These are phyloP conservation scores for Auxenochlorella protothecoides DNA, from an alignment of 139 green algal genomes.

Conservation along the genomic window DNA sequence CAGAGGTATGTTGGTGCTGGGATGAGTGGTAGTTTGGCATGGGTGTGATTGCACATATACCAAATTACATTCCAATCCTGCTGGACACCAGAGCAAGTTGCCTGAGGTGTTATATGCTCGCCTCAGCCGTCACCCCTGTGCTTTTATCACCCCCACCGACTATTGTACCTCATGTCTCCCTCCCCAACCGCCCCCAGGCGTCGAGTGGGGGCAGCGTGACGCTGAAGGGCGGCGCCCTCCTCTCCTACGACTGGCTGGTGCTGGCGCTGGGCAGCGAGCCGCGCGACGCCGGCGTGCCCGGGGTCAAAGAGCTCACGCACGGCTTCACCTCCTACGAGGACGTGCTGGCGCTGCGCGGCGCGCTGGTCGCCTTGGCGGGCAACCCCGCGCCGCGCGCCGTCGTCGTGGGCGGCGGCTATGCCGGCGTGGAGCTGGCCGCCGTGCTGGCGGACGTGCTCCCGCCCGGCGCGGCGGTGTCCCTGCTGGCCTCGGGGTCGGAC, in stretches of 20 bases:
- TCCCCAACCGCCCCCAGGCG: not conserved
- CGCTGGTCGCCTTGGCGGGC: too few species aligned
- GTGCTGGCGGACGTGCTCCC: constrained; percentile 58
- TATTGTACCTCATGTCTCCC: too few species aligned
- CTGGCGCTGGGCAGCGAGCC: constrained; percentile 66
- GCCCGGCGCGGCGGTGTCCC: too few species aligned
- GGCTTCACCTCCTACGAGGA: constrained; percentile 77
- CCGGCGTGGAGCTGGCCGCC: constrained; percentile 81
- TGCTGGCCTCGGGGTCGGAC: constrained; percentile 21
- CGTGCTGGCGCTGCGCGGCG: constrained; percentile 14
- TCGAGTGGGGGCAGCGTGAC: constrained; percentile 39
- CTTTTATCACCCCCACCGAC: too few species aligned
- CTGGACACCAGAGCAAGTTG: not conserved
- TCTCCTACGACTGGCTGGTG: constrained; percentile 88
- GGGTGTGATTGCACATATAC: not conserved
- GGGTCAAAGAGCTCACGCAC: constrained; percentile 68
- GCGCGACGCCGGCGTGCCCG: constrained; percentile 54
- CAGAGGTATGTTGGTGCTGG: not conserved
- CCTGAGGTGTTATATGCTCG: too few species aligned
- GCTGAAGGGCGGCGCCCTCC: constrained; percentile 32
- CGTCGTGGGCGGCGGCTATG: constrained; percentile 83
- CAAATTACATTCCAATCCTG: not conserved
- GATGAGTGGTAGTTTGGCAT: not conserved
- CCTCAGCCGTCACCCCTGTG: too few species aligned
- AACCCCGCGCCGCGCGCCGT: constrained; percentile 19